Percentiles rank a stretch among this genome's conserved stretches.
Conservation (phyloP, 176 grass and related monocot genomes). For the Saccharum officinarum region DNA sequence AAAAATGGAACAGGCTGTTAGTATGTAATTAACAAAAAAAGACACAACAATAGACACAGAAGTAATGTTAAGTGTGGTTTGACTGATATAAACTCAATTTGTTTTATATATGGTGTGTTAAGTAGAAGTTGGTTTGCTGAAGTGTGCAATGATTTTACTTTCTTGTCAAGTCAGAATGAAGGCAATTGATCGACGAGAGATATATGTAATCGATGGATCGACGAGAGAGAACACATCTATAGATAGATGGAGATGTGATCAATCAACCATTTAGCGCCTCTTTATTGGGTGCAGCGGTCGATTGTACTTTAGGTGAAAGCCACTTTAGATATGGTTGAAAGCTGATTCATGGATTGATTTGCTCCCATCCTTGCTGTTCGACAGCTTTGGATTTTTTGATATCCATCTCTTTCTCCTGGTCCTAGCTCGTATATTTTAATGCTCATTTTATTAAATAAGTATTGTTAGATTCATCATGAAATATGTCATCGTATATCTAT, state of each 20-base stretch:
- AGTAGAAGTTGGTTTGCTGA: not conserved
- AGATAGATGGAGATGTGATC: not conserved
- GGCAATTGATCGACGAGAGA: constrained; percentile 12
- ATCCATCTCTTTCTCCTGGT: not conserved
- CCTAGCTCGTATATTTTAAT: not conserved
- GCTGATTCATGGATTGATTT: constrained; percentile 28
- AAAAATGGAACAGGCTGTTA: no score
- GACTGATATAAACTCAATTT: not conserved
- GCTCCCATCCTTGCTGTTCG: not conserved
- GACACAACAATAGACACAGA: no score
- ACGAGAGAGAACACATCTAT: not conserved
- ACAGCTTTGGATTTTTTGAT: not conserved
- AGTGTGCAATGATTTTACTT: constrained; percentile 41
- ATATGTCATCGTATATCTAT: no score
- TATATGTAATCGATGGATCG: constrained; percentile 14
- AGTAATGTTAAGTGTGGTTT: not conserved
- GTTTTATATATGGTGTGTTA: not conserved
- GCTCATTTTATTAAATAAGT: not conserved
- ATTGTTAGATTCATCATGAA: not conserved
- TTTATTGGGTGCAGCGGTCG: constrained; percentile 20
- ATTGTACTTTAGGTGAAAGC: constrained; percentile 36
- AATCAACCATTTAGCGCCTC: constrained; percentile 16
- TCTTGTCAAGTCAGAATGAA: constrained; percentile 29
- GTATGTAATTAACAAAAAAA: no score
- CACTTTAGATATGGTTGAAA: constrained; percentile 22